Evolutionary conservation across 1,284 basidiomycete species (phyloP), one percentile per base, ranked within the genome.

Genomic region (Cutaneotrichosporon sp.): DNA sequence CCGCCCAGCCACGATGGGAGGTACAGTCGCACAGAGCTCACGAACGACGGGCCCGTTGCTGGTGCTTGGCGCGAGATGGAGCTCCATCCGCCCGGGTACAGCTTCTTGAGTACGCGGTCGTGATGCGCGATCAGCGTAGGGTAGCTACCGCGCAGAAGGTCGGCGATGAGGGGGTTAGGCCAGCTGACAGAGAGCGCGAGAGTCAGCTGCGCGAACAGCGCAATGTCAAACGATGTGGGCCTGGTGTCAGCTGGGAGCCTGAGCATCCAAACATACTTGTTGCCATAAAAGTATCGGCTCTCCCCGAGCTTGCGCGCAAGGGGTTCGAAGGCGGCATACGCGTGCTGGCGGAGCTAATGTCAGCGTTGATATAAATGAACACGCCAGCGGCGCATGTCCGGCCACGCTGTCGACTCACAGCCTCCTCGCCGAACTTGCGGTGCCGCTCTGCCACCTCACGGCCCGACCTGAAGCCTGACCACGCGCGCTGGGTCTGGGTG

Each of bases 181-280:
- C 78, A 72, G 1, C 66, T 62, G 9, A 77, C 72, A 21, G 73
- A 69, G 52, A 82, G 73, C 22, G 79, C 62, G 57, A 81, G 72
- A 5, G 80, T 69, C n/a, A 81, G 71, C 32, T 80, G 75, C 9
- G 81, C 66, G 51, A 77, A 80, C 26, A 82, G 75, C 26, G 67
- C 66, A 0, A 80, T 66, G 59, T 82, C 81, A 18, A 78, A 65
- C 0, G 79, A 73, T 0, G 73, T 71, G 0, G 79, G 76, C 26
- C 74, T 77, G 68, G 4, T 6, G 46, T 68, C 49, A 66, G 58
- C 11, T 26, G 8, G 11, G 6, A 30, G 22, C 6, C 1, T 5
- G 14, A 26, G n/a, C 9, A 46, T 14, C 5, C 9, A 47, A 5
- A 69, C 72, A 57, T 38, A 75, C 76, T 56, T 68, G 5, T 67